Base-by-base conservation (phyloP, 2,329 filamentous ascomycete species). In the Aspergillus pseudotamarii region DNA sequence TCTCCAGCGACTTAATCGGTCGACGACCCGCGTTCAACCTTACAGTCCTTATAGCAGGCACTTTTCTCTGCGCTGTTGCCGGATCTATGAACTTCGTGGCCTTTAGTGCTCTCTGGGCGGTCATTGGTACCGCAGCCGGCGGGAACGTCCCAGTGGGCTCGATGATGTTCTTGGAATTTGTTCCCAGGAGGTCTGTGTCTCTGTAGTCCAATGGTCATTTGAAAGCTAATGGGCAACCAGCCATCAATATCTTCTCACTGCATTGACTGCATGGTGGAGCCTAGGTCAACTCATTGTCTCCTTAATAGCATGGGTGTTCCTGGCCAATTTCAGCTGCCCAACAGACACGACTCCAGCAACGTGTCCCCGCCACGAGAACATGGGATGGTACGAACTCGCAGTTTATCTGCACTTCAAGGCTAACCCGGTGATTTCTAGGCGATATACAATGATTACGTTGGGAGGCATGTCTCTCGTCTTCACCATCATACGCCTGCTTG, bases 111-210 rank as follows among this genome's bases (percentile, higher is more conserved):
- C 62, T 73, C 14, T 73, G 72, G 71, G 68, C 71, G 11, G 69
- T 72, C 0, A 72, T 73, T 30, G 71, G 72, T 9, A 73, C 71
- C 0, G 72, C 70, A 0, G 69, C 68, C 0, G 73, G 72, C 28
- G 73, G 72, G 0, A 74, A 74, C 58, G 70, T 73, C 1, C 69
- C 70, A 0, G 67, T 72, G 5, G 71, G 73, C 48, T 71, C 65
- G 3, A 71, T 74, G 65, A 72, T 77, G 43, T 71, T 76, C 60
- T 53, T 75, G 45, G 71, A 76, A 50, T 75, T 41, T n/a, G 19
- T 41, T 41, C 38, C 38, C 8, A 41, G 19, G 38, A 41, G 38
- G 38, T 41, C 8, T 1, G 38, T 41, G 8, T 9, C 38, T 9
- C 38, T 41, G 16, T 2, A n/a, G 38, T 19, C 16, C 10, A n/a